Conservation (phyloP, 306 rosid species). For the Potentilla sterilis region DNA sequence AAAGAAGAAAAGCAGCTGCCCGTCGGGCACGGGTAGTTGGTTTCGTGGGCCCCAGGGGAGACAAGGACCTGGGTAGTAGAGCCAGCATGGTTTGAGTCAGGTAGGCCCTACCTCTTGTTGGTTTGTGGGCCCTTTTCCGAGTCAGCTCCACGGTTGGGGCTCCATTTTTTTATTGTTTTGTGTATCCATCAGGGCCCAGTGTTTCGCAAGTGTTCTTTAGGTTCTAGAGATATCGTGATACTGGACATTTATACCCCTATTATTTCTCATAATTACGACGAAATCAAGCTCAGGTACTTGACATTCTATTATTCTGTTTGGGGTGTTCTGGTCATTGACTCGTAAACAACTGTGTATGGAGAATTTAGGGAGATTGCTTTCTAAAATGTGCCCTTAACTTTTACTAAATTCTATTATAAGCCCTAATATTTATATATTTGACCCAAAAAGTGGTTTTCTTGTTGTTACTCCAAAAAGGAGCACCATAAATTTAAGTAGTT, state of each 20-base stretch:
- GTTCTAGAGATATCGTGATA: neutral
- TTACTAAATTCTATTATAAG: neutral
- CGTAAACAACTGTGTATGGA: neutral
- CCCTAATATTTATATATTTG: conserved; percentile 4
- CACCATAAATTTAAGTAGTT: neutral
- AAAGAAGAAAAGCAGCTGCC: conserved; percentile 22
- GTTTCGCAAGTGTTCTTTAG: conserved; percentile 9
- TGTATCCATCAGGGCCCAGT: conserved; percentile 19
- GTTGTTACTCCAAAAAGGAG: conserved; percentile 1
- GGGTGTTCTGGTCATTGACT: conserved; percentile 1
- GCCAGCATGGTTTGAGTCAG: conserved; percentile 56
- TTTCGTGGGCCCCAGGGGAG: conserved; percentile 28
- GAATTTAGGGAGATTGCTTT: neutral
- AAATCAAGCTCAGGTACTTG: too few relatives aligned
- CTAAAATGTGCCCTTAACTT: neutral
- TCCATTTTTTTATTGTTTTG: neutral
- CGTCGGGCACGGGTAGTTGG: conserved; percentile 39
- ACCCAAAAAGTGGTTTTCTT: neutral
- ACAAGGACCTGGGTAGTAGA: conserved; percentile 40
- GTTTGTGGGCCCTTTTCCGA: conserved; percentile 49
- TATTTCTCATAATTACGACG: neutral
- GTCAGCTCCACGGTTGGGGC: conserved; percentile 52
- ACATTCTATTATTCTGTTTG: neutral
- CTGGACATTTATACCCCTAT: neutral
- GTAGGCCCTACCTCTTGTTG: conserved; percentile 48